phyloP scores from a whole-genome alignment of 2,329 filamentous ascomycete genomes.

The Colletotrichum gigasporum region DNA sequence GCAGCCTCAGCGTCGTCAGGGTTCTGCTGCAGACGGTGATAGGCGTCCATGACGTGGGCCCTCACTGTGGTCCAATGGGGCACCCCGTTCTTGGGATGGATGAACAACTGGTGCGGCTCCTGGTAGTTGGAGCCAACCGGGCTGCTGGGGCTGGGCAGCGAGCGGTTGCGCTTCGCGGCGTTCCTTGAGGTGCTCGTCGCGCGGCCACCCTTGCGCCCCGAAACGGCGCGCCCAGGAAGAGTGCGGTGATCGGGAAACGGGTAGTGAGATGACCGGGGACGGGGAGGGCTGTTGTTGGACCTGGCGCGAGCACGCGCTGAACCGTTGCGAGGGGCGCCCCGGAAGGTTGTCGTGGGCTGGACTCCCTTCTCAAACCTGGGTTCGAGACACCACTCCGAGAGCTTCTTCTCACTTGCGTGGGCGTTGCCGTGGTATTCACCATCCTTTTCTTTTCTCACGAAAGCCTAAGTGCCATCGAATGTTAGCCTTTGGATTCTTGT shows the following conservation, averaged over 20 bases:
- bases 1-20: background rate
- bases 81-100: too few species aligned
- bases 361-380: slow-evolving; percentile 77
- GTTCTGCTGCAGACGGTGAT: background rate
- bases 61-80: too few species aligned
- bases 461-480: slow-evolving; percentile 46
- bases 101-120: background rate
- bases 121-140: background rate
- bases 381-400: slow-evolving; percentile 80
- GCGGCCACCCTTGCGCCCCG: slow-evolving; percentile 45
- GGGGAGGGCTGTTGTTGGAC: slow-evolving; percentile 7
- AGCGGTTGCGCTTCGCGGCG: slow-evolving; percentile 1
- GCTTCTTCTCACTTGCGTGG: slow-evolving; percentile 61
- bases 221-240: slow-evolving; percentile 41
- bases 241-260: slow-evolving; percentile 33
- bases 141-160: background rate
- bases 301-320: slow-evolving; percentile 12
- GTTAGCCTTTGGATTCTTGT: background rate
- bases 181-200: slow-evolving; percentile 37
- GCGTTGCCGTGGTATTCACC: slow-evolving; percentile 59
- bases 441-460: slow-evolving; percentile 50
- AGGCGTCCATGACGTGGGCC: too few species aligned
- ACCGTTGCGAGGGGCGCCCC: slow-evolving; percentile 4
- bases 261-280: slow-evolving; percentile 35
- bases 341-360: slow-evolving; percentile 84